Conservation (phyloP, 1,284 basidiomycete species). For the Sanguinoderma infundibulare region DNA sequence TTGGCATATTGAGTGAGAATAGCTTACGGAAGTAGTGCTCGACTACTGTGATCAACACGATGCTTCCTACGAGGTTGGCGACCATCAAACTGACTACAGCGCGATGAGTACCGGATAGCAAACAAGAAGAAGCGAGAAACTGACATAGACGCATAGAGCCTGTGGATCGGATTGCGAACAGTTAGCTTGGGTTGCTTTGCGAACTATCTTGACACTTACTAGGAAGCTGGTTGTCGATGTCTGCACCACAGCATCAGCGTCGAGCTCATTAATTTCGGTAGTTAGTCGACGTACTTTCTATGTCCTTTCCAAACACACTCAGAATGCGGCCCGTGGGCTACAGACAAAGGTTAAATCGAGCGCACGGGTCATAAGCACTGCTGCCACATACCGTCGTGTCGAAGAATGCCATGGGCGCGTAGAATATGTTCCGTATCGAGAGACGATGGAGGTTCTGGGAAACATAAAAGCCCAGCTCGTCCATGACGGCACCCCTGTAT, state of each 20-base stretch:
- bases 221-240: constrained; percentile 64
- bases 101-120: background rate
- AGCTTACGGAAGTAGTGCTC: constrained; percentile 71
- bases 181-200: background rate
- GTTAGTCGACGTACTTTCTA: constrained; percentile 49
- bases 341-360: background rate
- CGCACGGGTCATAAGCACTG: background rate
- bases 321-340: constrained; percentile 69
- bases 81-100: constrained; percentile 52
- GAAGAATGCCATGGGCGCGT: constrained; percentile 74
- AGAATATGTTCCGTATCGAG: constrained; percentile 61
- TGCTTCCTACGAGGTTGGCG: constrained; percentile 57
- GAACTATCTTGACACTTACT: constrained; percentile 37
- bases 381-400: constrained; percentile 58
- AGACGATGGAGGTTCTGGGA: constrained; percentile 63
- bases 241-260: constrained; percentile 32
- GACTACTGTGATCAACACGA: constrained; percentile 70
- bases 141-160: constrained; percentile 70
- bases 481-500: constrained; percentile 57
- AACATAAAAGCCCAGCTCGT: constrained; percentile 59
- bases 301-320: constrained; percentile 67
- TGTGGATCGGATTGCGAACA: constrained; percentile 13
- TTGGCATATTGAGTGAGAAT: background rate
- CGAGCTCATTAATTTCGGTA: background rate
- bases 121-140: constrained; percentile 25